Conservation (phyloP, 805 yeast genomes). For the Torulaspora gathmanii region DNA sequence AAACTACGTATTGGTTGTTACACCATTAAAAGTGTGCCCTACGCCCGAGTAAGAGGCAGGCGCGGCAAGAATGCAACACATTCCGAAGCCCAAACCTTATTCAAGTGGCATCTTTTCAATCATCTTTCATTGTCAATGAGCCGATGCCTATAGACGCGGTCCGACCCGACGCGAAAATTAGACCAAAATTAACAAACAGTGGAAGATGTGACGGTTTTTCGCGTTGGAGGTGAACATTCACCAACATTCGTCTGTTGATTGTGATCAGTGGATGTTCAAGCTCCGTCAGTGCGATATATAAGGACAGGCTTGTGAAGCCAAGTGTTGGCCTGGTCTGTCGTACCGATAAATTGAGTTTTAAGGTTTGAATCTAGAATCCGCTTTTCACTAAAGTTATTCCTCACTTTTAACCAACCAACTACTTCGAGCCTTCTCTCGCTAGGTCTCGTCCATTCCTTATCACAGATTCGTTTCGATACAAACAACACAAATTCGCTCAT, state of each 20-base stretch:
- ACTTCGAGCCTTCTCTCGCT: conserved; percentile 17
- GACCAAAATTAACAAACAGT: neutral
- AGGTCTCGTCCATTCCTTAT: conserved; percentile 29
- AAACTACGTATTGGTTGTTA: too few species aligned
- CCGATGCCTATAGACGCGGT: neutral
- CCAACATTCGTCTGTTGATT: neutral
- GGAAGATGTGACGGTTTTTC: neutral
- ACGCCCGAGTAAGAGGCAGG: neutral
- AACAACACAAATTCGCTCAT: neutral
- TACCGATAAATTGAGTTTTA: neutral
- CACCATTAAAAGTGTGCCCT: too few species aligned
- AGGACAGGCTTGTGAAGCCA: neutral
- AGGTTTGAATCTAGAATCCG: neutral
- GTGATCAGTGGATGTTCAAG: neutral
- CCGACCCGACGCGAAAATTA: conserved; percentile 3
- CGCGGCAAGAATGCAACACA: conserved; percentile 2
- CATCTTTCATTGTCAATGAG: neutral
- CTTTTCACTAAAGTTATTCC: neutral
- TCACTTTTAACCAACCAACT: neutral
- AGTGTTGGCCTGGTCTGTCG: neutral
- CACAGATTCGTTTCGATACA: neutral
- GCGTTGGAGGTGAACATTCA: conserved; percentile 1
- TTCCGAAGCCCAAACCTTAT: neutral
- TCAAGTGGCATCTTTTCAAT: neutral
- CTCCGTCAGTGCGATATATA: neutral